Conservation (phyloP, 495 filamentous ascomycete species). For the Lasiosphaeria ovina region DNA sequence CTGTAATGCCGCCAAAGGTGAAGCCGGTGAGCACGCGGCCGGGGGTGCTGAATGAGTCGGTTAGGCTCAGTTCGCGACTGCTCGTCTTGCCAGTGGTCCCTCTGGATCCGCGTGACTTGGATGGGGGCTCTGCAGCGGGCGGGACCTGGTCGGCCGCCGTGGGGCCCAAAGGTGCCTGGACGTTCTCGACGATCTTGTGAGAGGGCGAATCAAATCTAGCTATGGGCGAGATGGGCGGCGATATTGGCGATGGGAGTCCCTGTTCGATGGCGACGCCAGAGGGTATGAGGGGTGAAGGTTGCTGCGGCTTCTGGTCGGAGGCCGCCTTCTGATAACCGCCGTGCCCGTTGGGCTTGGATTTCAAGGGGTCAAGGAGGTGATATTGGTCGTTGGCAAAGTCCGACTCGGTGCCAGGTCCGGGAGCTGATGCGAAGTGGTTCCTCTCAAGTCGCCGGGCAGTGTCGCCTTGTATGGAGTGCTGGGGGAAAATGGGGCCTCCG, state of each 20-base stretch:
- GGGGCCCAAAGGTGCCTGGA: constrained; percentile 12
- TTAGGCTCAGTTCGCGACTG: constrained; percentile 28
- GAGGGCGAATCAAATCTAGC: constrained; percentile 12
- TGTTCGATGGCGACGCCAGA: constrained; percentile 22
- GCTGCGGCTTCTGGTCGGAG: constrained; percentile 17
- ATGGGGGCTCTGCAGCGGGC: constrained; percentile 6
- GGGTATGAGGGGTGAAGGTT: constrained; percentile 15
- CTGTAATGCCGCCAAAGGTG: constrained; percentile 27
- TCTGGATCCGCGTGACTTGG: constrained; percentile 17
- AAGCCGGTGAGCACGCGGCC: constrained; percentile 26
- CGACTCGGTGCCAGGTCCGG: constrained; percentile 9
- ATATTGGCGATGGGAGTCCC: constrained; percentile 30
- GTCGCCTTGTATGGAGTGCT: constrained; percentile 11
- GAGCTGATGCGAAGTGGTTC: constrained; percentile 13
- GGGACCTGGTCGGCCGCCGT: constrained; percentile 14
- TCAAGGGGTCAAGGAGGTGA: constrained; percentile 7
- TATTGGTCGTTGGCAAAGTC: constrained; percentile 12
- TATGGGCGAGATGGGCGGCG: constrained; percentile 25
- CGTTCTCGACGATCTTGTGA: constrained; percentile 12
- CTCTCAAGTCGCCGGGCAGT: constrained; percentile 26
- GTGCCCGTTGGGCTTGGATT: constrained; percentile 14
- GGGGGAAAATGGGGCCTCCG: constrained; percentile 33
- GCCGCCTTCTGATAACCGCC: constrained; percentile 17
- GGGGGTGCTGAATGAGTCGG: constrained; percentile 29
- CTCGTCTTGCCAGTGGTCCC: constrained; percentile 24